phyloP scores from a whole-genome alignment of 1,284 basidiomycete genomes.

The Cystobasidium pallidum region DNA sequence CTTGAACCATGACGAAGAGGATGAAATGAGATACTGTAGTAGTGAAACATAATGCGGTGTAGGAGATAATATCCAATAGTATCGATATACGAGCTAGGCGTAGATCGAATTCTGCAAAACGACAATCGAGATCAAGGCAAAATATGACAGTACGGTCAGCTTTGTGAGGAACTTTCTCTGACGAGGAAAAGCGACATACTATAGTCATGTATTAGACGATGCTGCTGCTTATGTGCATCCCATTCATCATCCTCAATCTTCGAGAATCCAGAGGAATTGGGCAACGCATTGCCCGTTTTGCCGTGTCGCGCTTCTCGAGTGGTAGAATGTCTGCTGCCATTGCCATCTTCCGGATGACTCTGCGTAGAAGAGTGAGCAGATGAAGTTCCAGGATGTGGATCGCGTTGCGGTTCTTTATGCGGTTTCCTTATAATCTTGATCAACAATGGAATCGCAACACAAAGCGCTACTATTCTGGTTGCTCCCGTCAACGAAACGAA shows the following conservation, averaged over 20 bases:
- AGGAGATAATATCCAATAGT: slow-evolving; percentile 30
- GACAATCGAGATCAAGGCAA: not conserved
- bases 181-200: slow-evolving; percentile 1
- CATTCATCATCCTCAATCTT: slow-evolving; percentile 40
- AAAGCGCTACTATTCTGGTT: slow-evolving; percentile 35
- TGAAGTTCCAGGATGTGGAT: slow-evolving; percentile 4
- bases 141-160: too few relatives aligned
- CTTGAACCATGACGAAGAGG: slow-evolving; percentile 31
- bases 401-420: slow-evolving; percentile 30
- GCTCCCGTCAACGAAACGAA: slow-evolving; percentile 34
- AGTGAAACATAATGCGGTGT: slow-evolving; percentile 34
- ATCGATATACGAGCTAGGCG: slow-evolving; percentile 26
- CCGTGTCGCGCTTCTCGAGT: not conserved
- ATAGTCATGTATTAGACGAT: slow-evolving; percentile 40
- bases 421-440: slow-evolving; percentile 36
- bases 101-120: slow-evolving; percentile 35
- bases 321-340: too few relatives aligned
- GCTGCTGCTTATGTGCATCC: slow-evolving; percentile 34
- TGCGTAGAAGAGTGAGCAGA: not conserved
- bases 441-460: slow-evolving; percentile 35
- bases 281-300: too few relatives aligned
- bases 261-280: slow-evolving; percentile 19
- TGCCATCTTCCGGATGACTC: too few relatives aligned
- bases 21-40: slow-evolving; percentile 22
- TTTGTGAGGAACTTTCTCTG: too few relatives aligned